Conservation (phyloP, 1,284 basidiomycete genomes). For the Pseudozyma thailandica region DNA sequence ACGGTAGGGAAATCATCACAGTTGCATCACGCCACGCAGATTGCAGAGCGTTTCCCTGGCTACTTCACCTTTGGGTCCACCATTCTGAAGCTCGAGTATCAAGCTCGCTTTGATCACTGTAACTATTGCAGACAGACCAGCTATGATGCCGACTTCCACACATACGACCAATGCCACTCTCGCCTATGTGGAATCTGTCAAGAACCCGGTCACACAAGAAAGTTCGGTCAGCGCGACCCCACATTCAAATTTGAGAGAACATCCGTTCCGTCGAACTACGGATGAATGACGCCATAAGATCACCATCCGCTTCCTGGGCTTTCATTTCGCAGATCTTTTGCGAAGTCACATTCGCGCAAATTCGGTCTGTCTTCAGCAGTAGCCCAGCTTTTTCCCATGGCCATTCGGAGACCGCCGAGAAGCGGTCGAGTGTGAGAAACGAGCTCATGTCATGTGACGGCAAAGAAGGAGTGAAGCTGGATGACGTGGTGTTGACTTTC, state of each 20-base stretch:
- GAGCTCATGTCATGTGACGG: no score
- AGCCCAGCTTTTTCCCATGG: not conserved
- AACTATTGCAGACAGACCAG: not conserved
- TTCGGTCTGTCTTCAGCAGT: not conserved
- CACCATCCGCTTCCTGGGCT: not conserved
- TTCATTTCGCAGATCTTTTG: not conserved
- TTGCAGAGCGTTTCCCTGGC: not conserved
- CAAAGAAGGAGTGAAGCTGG: no score
- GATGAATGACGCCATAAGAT: slow-evolving; percentile 1
- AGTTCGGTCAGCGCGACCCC: not conserved
- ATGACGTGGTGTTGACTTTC: no score
- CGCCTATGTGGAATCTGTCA: not conserved
- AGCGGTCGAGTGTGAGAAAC: no score
- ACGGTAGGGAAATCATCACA: no score
- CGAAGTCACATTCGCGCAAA: not conserved
- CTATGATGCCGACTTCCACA: not conserved
- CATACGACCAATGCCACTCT: not conserved
- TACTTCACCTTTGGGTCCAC: not conserved
- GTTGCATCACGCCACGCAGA: no score
- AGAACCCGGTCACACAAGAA: not conserved
- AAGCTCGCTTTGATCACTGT: not conserved
- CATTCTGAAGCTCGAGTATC: not conserved
- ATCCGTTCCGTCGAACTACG: not conserved
- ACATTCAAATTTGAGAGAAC: not conserved
- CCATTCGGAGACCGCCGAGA: not conserved